These are phyloP conservation scores for Claviceps fusiformis DNA, from an alignment of 2,329 filamentous ascomycete species.

Conservation along the genomic window DNA sequence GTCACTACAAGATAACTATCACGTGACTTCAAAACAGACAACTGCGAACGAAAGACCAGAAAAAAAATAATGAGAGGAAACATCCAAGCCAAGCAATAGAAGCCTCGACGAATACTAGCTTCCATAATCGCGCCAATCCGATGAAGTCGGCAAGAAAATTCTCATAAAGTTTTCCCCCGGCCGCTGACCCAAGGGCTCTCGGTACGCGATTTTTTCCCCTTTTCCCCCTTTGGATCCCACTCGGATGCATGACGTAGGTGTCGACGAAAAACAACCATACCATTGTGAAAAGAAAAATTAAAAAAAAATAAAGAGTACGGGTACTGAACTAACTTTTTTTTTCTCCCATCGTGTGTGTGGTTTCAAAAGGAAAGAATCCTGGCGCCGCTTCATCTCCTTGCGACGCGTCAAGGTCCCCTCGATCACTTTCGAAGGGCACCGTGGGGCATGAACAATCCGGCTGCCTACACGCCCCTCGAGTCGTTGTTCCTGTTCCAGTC, in stretches of 20 bases:
- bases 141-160: conserved; percentile 16
- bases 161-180: conserved; percentile 14
- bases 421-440: conserved; percentile 40
- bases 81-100: conserved; percentile 9
- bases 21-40: conserved; percentile 19
- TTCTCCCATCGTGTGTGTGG: no score
- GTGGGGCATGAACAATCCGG: conserved; percentile 42
- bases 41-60: conserved; percentile 12
- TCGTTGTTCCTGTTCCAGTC: conserved; percentile 75
- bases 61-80: conserved; percentile 13
- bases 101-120: conserved; percentile 11
- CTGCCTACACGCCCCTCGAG: conserved; percentile 72
- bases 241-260: conserved; percentile 13
- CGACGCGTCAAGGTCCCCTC: conserved; percentile 40
- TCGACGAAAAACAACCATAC: neutral
- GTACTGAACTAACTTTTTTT: no score
- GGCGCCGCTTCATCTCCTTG: conserved; percentile 41
- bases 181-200: conserved; percentile 16
- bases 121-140: conserved; percentile 12
- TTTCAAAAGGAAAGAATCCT: conserved; percentile 19
- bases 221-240: conserved; percentile 4
- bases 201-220: conserved; percentile 15
- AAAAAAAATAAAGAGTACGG: no score
- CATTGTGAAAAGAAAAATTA: no score
- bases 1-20: conserved; percentile 6